phyloP scores from a whole-genome alignment of 345 rosid species.

The Isatis tinctoria region DNA sequence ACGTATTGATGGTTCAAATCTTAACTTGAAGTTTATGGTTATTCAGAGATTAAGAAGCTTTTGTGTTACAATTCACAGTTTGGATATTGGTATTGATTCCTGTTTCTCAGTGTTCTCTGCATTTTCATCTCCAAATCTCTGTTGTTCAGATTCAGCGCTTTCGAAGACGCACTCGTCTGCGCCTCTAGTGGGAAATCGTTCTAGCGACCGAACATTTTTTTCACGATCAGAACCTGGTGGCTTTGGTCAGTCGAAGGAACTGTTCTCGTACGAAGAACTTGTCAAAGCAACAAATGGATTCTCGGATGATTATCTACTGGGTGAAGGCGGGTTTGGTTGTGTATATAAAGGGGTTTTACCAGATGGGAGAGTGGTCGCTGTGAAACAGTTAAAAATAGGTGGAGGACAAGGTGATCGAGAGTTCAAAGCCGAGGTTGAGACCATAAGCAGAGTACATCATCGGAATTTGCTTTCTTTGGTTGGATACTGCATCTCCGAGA shows the following conservation, averaged over 20 bases:
- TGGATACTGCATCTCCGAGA: constrained; percentile 88
- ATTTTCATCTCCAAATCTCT: constrained; percentile 3
- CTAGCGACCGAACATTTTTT: constrained; percentile 46
- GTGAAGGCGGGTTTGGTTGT: constrained; percentile 93
- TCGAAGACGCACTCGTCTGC: constrained; percentile 58
- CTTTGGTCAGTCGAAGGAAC: constrained; percentile 69
- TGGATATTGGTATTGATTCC: not conserved
- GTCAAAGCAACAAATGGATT: constrained; percentile 69
- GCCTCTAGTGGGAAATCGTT: constrained; percentile 58
- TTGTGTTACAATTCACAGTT: not conserved
- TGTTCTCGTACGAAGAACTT: constrained; percentile 72
- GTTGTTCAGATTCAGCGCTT: constrained; percentile 49
- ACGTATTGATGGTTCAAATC: not conserved
- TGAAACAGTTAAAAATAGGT: constrained; percentile 78
- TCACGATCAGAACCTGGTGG: constrained; percentile 60
- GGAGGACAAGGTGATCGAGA: constrained; percentile 94
- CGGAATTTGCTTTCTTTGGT: constrained; percentile 91
- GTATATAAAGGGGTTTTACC: constrained; percentile 80
- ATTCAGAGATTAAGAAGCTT: not conserved
- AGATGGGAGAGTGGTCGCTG: constrained; percentile 85
- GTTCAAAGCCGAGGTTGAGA: constrained; percentile 92
- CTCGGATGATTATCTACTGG: constrained; percentile 72
- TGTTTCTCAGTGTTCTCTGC: not conserved
- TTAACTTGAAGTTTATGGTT: not conserved
- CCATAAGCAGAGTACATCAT: constrained; percentile 90